Conservation (phyloP, 345 rosid species). For the Citrus maxima region DNA sequence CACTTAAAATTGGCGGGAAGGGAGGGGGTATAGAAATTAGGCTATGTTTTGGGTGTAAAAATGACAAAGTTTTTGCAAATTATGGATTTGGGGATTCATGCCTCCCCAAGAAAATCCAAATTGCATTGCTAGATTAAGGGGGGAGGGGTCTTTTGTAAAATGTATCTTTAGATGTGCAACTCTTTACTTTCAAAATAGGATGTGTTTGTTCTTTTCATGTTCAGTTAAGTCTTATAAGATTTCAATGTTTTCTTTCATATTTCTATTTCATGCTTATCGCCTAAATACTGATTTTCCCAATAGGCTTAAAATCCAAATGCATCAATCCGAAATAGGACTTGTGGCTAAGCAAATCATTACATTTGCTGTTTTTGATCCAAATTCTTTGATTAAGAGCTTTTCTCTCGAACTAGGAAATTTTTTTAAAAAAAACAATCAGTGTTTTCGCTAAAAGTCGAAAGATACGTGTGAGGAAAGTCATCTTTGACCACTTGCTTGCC, state of each 20-base stretch:
- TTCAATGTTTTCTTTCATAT: not conserved
- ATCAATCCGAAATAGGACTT: no score
- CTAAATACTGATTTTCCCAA: no score
- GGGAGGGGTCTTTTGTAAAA: conserved; percentile 24
- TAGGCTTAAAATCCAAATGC: no score
- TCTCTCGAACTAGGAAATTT: not conserved
- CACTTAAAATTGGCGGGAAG: conserved; percentile 38
- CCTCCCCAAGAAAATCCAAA: conserved; percentile 56
- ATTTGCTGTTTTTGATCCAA: no score
- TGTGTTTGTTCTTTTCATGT: conserved; percentile 18
- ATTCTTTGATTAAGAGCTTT: not conserved
- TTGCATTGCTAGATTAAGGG: conserved; percentile 32
- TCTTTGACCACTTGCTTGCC: no score
- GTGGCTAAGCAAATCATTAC: no score
- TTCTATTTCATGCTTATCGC: not conserved
- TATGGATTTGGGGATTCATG: conserved; percentile 44
- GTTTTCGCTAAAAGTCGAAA: not conserved
- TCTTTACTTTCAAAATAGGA: conserved; percentile 22
- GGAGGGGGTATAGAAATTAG: conserved; percentile 34
- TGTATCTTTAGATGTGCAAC: conserved; percentile 25
- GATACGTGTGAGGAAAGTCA: not conserved
- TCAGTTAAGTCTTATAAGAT: not conserved
- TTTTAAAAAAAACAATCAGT: no score
- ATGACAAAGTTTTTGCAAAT: conserved; percentile 22
- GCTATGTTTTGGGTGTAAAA: conserved; percentile 40